A percentile compares a stretch with the other conserved stretches of the same genome.
phyloP scores from a whole-genome alignment of 371 early-diverging fungal genomes.

The Saksenaea vasiformis region DNA sequence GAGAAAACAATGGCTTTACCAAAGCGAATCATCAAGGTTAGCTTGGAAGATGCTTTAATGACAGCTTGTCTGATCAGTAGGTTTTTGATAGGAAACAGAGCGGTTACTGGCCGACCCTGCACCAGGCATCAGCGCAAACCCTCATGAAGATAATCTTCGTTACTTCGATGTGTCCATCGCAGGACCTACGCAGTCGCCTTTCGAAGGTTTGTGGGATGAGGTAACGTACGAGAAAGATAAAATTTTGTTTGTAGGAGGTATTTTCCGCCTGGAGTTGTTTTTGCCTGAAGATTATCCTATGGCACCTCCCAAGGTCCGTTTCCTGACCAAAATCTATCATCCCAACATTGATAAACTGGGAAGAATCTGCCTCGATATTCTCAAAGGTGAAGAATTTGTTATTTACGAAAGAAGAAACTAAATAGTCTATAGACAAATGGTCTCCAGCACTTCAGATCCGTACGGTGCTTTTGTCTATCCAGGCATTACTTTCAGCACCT shows the following conservation, averaged over 20 bases:
- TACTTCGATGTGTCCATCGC: conserved; percentile 96
- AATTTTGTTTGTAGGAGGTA: conserved; percentile 73
- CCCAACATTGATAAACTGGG: conserved; percentile 98
- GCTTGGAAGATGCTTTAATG: not conserved
- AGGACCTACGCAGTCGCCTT: conserved; percentile 95
- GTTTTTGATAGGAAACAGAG: conserved; percentile 80
- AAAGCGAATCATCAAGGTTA: conserved; percentile 78
- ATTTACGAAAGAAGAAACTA: not conserved
- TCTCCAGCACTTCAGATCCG: conserved; percentile 96
- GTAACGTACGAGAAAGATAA: not conserved
- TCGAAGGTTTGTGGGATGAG: conserved; percentile 74
- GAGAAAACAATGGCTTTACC: conserved; percentile 56
- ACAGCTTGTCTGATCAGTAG: not conserved
- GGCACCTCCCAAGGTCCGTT: conserved; percentile 97
- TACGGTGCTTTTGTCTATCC: conserved; percentile 95
- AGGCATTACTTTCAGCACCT: conserved; percentile 96
- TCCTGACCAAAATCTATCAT: conserved; percentile 97
- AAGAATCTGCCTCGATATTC: conserved; percentile 96
- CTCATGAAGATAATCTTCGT: conserved; percentile 92
- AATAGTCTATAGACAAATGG: conserved; percentile 83
- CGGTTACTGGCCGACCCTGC: conserved; percentile 89
- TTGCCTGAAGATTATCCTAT: conserved; percentile 98
- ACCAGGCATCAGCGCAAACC: conserved; percentile 87
- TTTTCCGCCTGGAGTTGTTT: conserved; percentile 92
- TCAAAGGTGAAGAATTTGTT: conserved; percentile 76